phyloP scores from a whole-genome alignment of 495 filamentous ascomycete genomes.

The Staphylotrichum longicolle region DNA sequence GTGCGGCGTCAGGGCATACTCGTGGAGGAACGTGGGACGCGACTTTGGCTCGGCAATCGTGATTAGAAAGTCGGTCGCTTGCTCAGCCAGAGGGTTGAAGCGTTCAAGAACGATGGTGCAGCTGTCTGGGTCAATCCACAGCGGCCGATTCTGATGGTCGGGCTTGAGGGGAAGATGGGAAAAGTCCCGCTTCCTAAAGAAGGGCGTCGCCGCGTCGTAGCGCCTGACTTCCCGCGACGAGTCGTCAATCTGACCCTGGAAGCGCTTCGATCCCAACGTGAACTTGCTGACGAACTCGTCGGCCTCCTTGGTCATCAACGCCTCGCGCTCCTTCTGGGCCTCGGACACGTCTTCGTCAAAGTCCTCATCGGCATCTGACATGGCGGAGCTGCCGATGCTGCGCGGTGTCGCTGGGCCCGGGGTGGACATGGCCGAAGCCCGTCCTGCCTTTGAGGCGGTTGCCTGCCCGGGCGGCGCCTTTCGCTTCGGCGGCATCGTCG shows the following conservation, averaged over 20 bases:
- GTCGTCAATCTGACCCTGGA: slow-evolving; percentile 30
- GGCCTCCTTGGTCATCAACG: slow-evolving; percentile 58
- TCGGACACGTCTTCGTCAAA: slow-evolving; percentile 66
- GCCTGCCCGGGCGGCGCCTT: slow-evolving; percentile 62
- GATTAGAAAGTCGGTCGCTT: slow-evolving; percentile 91
- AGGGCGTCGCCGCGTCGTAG: slow-evolving; percentile 46
- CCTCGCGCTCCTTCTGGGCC: slow-evolving; percentile 51
- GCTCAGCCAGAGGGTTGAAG: slow-evolving; percentile 78
- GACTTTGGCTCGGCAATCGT: slow-evolving; percentile 93
- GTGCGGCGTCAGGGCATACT: slow-evolving; percentile 88
- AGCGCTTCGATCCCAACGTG: slow-evolving; percentile 49
- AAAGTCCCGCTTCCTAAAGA: slow-evolving; percentile 63
- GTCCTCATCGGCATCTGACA: slow-evolving; percentile 54
- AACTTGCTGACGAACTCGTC: slow-evolving; percentile 56
- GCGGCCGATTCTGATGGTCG: slow-evolving; percentile 81
- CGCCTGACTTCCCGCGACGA: slow-evolving; percentile 25
- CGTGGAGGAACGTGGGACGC: slow-evolving; percentile 82
- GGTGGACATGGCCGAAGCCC: slow-evolving; percentile 63
- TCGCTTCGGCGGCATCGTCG: slow-evolving; percentile 71
- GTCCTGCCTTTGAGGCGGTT: slow-evolving; percentile 52
- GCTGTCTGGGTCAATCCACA: slow-evolving; percentile 86
- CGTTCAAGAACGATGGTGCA: slow-evolving; percentile 93
- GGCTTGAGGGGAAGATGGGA: slow-evolving; percentile 76
- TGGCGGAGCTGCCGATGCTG: slow-evolving; percentile 59
- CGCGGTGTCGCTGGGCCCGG: slow-evolving; percentile 65